Base-by-base conservation (phyloP, 2,329 filamentous ascomycete species). In the Penicillium nordicum region DNA sequence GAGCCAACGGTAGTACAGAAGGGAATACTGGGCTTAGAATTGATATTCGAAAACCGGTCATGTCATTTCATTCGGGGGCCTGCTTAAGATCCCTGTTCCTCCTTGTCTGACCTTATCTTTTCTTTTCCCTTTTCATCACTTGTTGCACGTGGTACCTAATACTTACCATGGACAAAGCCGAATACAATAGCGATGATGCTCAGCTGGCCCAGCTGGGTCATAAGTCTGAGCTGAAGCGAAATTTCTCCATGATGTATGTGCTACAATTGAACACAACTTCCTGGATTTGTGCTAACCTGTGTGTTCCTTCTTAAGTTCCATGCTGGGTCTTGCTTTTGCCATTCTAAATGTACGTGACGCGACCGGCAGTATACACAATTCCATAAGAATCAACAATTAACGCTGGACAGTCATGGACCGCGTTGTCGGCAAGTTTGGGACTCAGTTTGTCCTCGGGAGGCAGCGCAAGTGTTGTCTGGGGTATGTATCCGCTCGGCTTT, bases 401-500 rank as follows among this genome's bases (percentile, higher is more conserved):
- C 55, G 43, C n/a, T 29, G 8, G 18, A 56, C 46, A 74, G 72
- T 84, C 82, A 16, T 86, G 84, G 84, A 85, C 83, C 2, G 83
- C 84, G 16, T 72, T 86, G 8, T 82, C 82, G 3, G 78, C 83
- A 1, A 84, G 82, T 53, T 71, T 86, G 44, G 81, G 79, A 3
- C 75, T 87, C 5, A 83, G 84, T 21, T 76, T 92, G 32, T 87
- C 88, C 1, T 88, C 84, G 14, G 89, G 89, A 41, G 89, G 89
- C 0, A 82, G 86, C 21, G 84, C 82, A 8, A 82, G 86, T 56
- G 86, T 92, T 40, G 81, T 92, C 56, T 92, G 89, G 88, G 89
- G 88, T 83, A 64, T 58, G 63, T 18, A n/a, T n/a, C 1, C 8
- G 29, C 42, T 29, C 16, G 30, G 16, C 7, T 50, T 6, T 30